phyloP scores from a whole-genome alignment of 495 filamentous ascomycete species.

The Aspergillus ostianus region DNA sequence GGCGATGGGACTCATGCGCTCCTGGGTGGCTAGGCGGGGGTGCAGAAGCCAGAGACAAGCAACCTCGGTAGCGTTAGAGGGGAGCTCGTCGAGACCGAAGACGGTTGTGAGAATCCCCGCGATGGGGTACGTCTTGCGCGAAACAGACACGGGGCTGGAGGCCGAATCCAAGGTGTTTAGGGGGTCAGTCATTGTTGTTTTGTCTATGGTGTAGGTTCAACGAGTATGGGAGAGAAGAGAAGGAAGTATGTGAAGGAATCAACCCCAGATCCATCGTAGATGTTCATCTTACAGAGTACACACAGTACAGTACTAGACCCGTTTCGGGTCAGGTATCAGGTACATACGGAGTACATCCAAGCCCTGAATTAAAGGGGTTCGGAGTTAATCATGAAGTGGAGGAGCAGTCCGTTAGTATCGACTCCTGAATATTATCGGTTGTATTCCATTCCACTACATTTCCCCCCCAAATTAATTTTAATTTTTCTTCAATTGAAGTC shows the following conservation, averaged over 20 bases:
- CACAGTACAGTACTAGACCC: too few relatives aligned
- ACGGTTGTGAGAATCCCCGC: slow-evolving; percentile 74
- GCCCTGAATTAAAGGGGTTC: neutral
- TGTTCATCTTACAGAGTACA: too few relatives aligned
- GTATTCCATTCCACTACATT: too few relatives aligned
- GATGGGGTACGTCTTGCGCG: slow-evolving; percentile 60
- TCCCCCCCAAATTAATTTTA: too few relatives aligned
- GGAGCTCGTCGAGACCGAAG: slow-evolving; percentile 75
- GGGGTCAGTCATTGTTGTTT: slow-evolving; percentile 36
- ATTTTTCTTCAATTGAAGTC: too few relatives aligned
- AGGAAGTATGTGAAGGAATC: too few relatives aligned
- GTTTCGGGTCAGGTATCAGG: too few relatives aligned
- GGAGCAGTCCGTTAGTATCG: neutral
- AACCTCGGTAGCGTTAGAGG: slow-evolving; percentile 45
- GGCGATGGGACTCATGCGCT: slow-evolving; percentile 65
- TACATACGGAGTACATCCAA: neutral
- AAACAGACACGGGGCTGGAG: slow-evolving; percentile 47
- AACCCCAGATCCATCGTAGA: too few relatives aligned
- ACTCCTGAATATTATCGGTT: too few relatives aligned
- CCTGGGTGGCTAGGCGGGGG: slow-evolving; percentile 65
- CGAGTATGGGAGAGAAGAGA: too few relatives aligned
- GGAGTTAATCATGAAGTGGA: neutral
- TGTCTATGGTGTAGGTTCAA: neutral
- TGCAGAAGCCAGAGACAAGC: slow-evolving; percentile 87
- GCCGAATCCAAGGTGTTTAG: slow-evolving; percentile 31